Evolutionary conservation across 345 rosid genomes (phyloP).

Genomic region (Populus pruinosa): DNA sequence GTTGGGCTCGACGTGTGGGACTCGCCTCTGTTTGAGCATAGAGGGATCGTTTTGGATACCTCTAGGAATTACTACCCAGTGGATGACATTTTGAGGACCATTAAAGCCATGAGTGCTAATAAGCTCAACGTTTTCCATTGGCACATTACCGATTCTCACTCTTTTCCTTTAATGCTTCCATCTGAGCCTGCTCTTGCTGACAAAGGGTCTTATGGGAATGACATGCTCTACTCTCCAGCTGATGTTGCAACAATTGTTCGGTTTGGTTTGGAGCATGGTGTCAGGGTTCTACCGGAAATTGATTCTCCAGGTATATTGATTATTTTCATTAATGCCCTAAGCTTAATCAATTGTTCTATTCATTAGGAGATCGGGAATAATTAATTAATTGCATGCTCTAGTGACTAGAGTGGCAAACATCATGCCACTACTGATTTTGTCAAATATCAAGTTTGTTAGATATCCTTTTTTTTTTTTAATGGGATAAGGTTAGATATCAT

Average conservation of each 20-base stretch:
- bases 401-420: too few relatives aligned
- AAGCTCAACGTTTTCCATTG: conserved; percentile 90
- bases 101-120: conserved; percentile 66
- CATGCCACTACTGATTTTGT: too few relatives aligned
- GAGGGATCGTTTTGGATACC: conserved; percentile 75
- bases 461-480: too few relatives aligned
- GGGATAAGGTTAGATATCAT: too few relatives aligned
- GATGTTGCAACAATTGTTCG: conserved; percentile 54
- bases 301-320: conserved; percentile 64
- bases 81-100: conserved; percentile 60
- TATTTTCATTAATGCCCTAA: too few relatives aligned
- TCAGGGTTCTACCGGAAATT: conserved; percentile 74
- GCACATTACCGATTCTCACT: conserved; percentile 85
- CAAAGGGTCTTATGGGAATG: conserved; percentile 65
- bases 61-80: conserved; percentile 76
- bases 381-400: too few relatives aligned
- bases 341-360: too few relatives aligned
- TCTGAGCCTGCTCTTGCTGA: conserved; percentile 70
- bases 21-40: conserved; percentile 60
- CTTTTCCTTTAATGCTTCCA: conserved; percentile 73
- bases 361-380: too few relatives aligned
- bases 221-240: conserved; percentile 54
- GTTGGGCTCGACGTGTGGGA: conserved; percentile 47
- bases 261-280: conserved; percentile 74
- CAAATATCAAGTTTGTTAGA: too few relatives aligned